phyloP scores from a whole-genome alignment of 768 basidiomycete species.

The Boletellus ananas region DNA sequence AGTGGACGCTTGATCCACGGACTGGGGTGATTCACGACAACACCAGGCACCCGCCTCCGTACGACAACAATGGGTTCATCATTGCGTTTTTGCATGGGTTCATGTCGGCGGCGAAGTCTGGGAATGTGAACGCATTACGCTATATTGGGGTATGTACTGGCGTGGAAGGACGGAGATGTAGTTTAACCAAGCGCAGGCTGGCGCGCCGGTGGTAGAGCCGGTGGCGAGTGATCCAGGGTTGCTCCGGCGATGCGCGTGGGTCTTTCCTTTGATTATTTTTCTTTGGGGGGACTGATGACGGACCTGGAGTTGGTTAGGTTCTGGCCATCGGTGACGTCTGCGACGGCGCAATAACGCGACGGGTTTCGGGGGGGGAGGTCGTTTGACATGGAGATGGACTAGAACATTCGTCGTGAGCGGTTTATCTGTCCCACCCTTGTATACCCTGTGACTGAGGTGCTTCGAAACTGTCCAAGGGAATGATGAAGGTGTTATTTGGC shows the following conservation, averaged over 20 bases:
- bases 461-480: too few relatives aligned
- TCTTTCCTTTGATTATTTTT: neutral
- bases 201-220: slow-evolving; percentile 1
- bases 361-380: too few relatives aligned
- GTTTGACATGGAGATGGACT: too few relatives aligned
- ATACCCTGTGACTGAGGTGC: too few relatives aligned
- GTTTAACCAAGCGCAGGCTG: slow-evolving; percentile 11
- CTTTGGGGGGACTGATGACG: neutral
- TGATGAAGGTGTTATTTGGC: too few relatives aligned
- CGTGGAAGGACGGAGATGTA: slow-evolving; percentile 10
- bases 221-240: neutral
- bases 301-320: slow-evolving; percentile 3
- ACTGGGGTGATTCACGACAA: too few relatives aligned
- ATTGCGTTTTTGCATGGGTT: slow-evolving; percentile 27
- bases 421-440: too few relatives aligned
- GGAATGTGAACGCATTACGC: slow-evolving; percentile 26
- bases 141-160: slow-evolving; percentile 8
- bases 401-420: too few relatives aligned
- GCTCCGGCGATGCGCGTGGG: slow-evolving; percentile 12
- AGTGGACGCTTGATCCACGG: too few relatives aligned
- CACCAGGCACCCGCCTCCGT: slow-evolving; percentile 3
- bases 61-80: slow-evolving; percentile 29
- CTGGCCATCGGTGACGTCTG: slow-evolving; percentile 12
- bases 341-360: slow-evolving; percentile 8
- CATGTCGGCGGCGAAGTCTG: slow-evolving; percentile 17